Evolutionary conservation across 768 basidiomycete genomes (phyloP), one percentile per base, ranked within the genome.

Genomic region (Obba rivulosa): DNA sequence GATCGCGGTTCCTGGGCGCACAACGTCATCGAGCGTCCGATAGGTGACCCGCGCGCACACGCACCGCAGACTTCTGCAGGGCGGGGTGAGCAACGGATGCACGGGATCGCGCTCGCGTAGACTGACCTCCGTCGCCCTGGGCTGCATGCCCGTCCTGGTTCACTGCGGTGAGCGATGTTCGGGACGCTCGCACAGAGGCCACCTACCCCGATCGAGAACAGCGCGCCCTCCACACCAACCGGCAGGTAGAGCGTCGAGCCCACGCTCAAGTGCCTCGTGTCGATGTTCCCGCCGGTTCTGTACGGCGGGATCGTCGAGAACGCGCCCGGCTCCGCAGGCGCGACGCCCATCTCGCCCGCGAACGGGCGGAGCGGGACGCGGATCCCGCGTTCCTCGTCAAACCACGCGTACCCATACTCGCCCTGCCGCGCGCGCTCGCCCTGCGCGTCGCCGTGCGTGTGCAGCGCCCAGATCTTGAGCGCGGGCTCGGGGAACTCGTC

Each of bases 301-400:
- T 80, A 81, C 2, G 81, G 81, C 39, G 81, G 81, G 41, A 82
- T 82, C 16, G 79, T 82, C 13, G 80, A 81, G 55, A 72, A 75
- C 23, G 75, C 69, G 2, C 81, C 81, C 9, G 56, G 58, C 47
- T 65, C 66, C 14, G 70, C 78, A 18, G 69, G 73, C 17, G 76
- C 81, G 16, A 82, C 76, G 13, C 81, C 80, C 77, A 83, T 80
- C 63, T 82, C 80, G 0, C 81, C 81, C 8, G 78, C 74, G 62
- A 83, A 83, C 14, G 81, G 80, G 31, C 69, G 56, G 5, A 83
- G 46, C 3, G 77, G 79, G 22, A 81, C 70, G 51, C 68, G 69
- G 4, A 81, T 76, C 8, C 67, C 66, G 51, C 66, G 70, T 41
- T 59, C 65, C 51, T 74, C 66, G 57, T 79, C 72, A 52, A 81